Percentiles rank a stretch among this genome's conserved stretches.
Evolutionary conservation across 129 eudicot species (phyloP).

Genomic region (Helianthus annuus): DNA sequence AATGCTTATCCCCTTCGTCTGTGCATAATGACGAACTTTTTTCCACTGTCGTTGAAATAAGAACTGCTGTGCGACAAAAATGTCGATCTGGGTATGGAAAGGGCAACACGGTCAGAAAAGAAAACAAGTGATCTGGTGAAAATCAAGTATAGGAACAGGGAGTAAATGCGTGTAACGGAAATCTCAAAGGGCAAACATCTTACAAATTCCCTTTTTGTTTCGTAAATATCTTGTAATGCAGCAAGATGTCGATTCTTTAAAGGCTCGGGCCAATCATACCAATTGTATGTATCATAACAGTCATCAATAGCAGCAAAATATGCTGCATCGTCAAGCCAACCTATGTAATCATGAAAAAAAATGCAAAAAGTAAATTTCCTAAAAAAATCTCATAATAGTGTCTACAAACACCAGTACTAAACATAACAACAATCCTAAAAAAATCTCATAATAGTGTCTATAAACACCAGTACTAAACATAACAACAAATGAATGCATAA

Average conservation of each 20-base stretch:
- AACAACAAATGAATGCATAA: neutral
- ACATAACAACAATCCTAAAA: neutral
- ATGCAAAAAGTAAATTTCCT: constrained; percentile 6
- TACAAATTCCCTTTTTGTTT: constrained; percentile 80
- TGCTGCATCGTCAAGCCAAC: constrained; percentile 99
- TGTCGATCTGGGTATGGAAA: constrained; percentile 66
- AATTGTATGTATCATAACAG: constrained; percentile 55
- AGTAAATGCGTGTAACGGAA: constrained; percentile 16
- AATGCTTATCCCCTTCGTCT: constrained; percentile 69
- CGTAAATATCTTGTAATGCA: constrained; percentile 78
- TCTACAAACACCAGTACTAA: neutral
- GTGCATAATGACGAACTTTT: constrained; percentile 74
- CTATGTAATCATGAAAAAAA: constrained; percentile 40
- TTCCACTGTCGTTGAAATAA: constrained; percentile 96
- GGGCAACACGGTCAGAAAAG: constrained; percentile 18
- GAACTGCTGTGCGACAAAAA: constrained; percentile 83
- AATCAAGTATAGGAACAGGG: constrained; percentile 2
- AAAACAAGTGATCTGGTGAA: constrained; percentile 20
- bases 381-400: neutral
- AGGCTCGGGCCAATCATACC: constrained; percentile 99
- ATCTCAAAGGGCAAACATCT: constrained; percentile 35
- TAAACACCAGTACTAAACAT: neutral
- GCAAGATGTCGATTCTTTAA: constrained; percentile 89
- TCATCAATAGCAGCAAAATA: constrained; percentile 94
- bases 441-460: too few species aligned